Base-by-base conservation (phyloP, 139 green algal genomes). In the Gonium pectorale region DNA sequence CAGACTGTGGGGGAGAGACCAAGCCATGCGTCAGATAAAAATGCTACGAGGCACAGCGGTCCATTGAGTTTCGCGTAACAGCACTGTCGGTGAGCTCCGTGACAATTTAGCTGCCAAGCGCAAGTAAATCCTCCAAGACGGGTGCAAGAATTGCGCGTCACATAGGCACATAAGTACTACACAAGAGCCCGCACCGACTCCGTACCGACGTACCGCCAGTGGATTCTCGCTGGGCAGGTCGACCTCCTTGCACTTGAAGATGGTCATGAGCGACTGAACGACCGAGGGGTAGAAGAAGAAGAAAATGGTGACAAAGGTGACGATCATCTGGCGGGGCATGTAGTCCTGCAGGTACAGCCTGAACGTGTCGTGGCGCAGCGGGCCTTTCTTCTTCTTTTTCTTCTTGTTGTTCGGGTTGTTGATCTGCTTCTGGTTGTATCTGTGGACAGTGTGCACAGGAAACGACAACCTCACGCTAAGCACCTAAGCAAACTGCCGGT, bases 261-360 rank as follows among this genome's bases (percentile, higher is more conserved):
- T 78, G 64, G 64, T 59, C 64, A 85, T 62, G 0, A 85, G 49
- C 29, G 79, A 74, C 49, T 85, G 79, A 2, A 85, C 79, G 17
- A 78, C 79, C 2, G 54, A 44, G 11, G 63, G 79, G 46, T 74
- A 85, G 31, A 84, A 73, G 62, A 84, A 84, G 62, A 84, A 84
- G 44, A 77, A 68, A 33, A 78, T 69, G 26, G 46, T 51, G 63
- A 78, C 68, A 24, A 78, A 78, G 19, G 64, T 85, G 8, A 85
- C 66, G n/a, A 78, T 77, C 15, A 77, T 35, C 49, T 74, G 79
- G 3, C 51, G 43, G 38, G 7, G 41, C 64, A 77, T 21, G 46
- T 78, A 78, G 7, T 38, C n/a, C 8, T 43, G 22, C 33, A 81
- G 8, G 74, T 81, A 56, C 38, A 44, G 29, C 3, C 2, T 21